Evolutionary conservation across 768 basidiomycete species (phyloP), one percentile per base, ranked within the genome.

Genomic region (Termitomyces sp.): DNA sequence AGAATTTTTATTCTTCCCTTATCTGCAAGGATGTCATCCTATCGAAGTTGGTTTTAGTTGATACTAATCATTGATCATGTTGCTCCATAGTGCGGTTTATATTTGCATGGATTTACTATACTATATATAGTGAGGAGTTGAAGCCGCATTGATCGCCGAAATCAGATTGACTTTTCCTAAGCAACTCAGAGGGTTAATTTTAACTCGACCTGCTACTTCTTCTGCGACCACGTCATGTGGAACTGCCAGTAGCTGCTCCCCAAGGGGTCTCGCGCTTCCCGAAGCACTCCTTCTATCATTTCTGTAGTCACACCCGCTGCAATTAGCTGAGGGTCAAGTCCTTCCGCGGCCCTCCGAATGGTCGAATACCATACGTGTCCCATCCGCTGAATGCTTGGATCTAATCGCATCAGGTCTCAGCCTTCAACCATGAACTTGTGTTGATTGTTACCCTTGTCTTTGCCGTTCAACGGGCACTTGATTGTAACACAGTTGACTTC

Each of bases 1-100:
- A 77, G 8, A 8, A 10, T 33, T 10, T 33, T 33, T 33, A 29
- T 29, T 29, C 6, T 6, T 6, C 6, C 29, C 29, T n/a, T n/a
- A n/a, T n/a, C n/a, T n/a, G n/a, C n/a, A n/a, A n/a, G n/a, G n/a
- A n/a, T n/a, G n/a, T n/a, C n/a, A n/a, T n/a, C n/a, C n/a, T n/a
- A n/a, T n/a, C n/a, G n/a, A n/a, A n/a, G n/a, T n/a, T n/a, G n/a
- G n/a, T n/a, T n/a, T n/a, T n/a, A n/a, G n/a, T n/a, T n/a, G n/a
- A n/a, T n/a, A n/a, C n/a, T n/a, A n/a, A n/a, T n/a, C n/a, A n/a
- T n/a, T n/a, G n/a, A n/a, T n/a, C n/a, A n/a, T n/a, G n/a, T n/a
- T n/a, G n/a, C n/a, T n/a, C n/a, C n/a, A n/a, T n/a, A n/a, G n/a
- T n/a, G n/a, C n/a, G n/a, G n/a, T n/a, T n/a, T n/a, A n/a, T n/a